Base-by-base conservation (phyloP, 2,329 filamentous ascomycete genomes). In the Pseudocercospora fijiensis region DNA sequence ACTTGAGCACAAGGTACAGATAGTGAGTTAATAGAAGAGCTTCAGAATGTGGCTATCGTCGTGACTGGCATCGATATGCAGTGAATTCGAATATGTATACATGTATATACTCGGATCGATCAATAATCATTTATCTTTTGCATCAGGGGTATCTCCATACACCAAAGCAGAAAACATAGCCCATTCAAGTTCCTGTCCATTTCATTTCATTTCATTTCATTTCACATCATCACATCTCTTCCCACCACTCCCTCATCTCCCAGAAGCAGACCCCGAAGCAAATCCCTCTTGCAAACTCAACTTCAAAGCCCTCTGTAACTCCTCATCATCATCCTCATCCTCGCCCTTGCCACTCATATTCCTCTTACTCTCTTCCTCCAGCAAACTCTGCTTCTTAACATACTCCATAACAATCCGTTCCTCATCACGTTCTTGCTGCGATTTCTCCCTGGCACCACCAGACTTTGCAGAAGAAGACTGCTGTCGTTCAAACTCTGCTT, bases 401-500 rank as follows among this genome's bases (percentile, higher is more conserved):
- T 91, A 92, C 71, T 92, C 89, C 73, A 93, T 76, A 8, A 92
- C 85, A 63, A 90, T 86, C 61, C 91, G 85, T 73, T 93, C 89
- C 72, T 92, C 90, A 76, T 26, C 84, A 81, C 58, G 74, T 74
- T 76, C 75, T 71, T 74, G 75, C 70, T 69, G 64, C 4, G 61
- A 67, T 64, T 68, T 71, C 69, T 73, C 71, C 30, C 37, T 18
- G 5, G 10, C 30, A 30, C 62, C 62, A 24, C 56, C 61, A n/a
- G 56, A 51, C 41, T 57, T 58, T 11, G 33, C 33, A 20, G 13
- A 41, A 30, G 53, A 43, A 20, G n/a, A 49, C 27, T 62, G 56
- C 28, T 64, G 59, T 18, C 57, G 57, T 22, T 69, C 68, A 33
- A 66, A 73, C 16, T 70, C 65, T 28, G 65, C 66, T 61, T 67